A percentile compares a stretch with the other conserved stretches of the same genome.
These are phyloP conservation scores for Teratosphaeria pseudoeucalypti DNA, from an alignment of 2,329 filamentous ascomycete genomes.

Conservation along the genomic window DNA sequence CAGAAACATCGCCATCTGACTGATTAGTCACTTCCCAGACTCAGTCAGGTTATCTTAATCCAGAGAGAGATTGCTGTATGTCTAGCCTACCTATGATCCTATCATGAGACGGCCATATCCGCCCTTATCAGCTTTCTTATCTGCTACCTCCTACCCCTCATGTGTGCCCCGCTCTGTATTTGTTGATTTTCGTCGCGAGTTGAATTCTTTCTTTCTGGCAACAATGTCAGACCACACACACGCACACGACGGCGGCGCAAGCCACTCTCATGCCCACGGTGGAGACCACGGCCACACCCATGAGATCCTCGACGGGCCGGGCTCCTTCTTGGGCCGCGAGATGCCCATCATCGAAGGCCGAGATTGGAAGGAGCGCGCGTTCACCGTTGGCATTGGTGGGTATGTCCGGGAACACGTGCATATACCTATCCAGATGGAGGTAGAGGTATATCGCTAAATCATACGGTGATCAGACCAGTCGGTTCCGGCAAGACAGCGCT, in stretches of 20 bases:
- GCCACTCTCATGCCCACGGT: slow-evolving; percentile 26
- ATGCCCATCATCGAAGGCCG: slow-evolving; percentile 87
- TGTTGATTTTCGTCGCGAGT: not conserved
- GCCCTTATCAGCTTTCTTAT: not conserved
- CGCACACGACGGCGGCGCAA: slow-evolving; percentile 34
- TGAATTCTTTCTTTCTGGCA: not conserved
- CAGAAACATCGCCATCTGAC: no score
- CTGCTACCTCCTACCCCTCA: not conserved
- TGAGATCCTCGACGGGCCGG: slow-evolving; percentile 88
- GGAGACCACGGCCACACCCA: slow-evolving; percentile 87
- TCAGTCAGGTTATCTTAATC: no score
- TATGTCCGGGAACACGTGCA: slow-evolving; percentile 34
- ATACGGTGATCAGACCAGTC: slow-evolving; percentile 58
- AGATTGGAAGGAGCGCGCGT: slow-evolving; percentile 79
- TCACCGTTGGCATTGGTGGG: slow-evolving; percentile 97
- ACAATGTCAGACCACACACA: slow-evolving; percentile 5
- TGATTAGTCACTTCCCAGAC: no score
- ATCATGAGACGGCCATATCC: not conserved
- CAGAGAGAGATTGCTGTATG: no score
- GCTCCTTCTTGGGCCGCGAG: slow-evolving; percentile 79
- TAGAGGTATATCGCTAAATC: not conserved
- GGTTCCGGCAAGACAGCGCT: slow-evolving; percentile 95
- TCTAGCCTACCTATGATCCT: no score
- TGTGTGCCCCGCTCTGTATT: not conserved
- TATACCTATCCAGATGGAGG: not conserved